These are phyloP conservation scores for Magnolia officinalis DNA, from an alignment of 164 flowering plant species.

Conservation along the genomic window DNA sequence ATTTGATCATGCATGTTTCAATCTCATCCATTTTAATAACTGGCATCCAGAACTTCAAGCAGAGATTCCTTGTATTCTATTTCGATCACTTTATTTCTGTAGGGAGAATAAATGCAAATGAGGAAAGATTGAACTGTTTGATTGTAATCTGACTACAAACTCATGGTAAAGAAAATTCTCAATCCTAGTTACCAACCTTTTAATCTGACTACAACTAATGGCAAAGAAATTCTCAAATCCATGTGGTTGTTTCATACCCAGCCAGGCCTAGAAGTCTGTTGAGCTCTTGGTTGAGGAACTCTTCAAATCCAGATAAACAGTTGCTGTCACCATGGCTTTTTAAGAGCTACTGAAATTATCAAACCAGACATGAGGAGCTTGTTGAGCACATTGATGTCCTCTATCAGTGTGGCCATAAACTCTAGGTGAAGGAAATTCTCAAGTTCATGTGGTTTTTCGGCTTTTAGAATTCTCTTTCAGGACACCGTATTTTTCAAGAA, in stretches of 20 bases:
- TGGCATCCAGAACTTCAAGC: too few species aligned
- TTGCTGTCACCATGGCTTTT: background rate
- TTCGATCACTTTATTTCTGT: too few species aligned
- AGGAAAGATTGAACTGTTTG: too few species aligned
- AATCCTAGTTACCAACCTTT: background rate
- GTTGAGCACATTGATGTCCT: background rate
- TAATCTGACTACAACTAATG: background rate
- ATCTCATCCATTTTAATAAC: too few species aligned
- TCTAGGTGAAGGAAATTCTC: background rate
- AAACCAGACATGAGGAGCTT: background rate
- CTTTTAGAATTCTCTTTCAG: background rate
- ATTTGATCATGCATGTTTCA: background rate
- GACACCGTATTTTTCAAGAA: background rate
- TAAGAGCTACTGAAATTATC: background rate
- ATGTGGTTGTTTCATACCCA: background rate
- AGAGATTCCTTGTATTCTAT: too few species aligned
- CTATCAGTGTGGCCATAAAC: background rate
- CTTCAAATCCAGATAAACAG: background rate
- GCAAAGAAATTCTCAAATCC: background rate
- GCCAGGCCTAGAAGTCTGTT: background rate
- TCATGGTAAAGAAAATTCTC: background rate
- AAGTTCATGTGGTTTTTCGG: background rate
- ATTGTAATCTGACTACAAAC: background rate
- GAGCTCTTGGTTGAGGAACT: background rate
- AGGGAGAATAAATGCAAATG: too few species aligned